These are phyloP conservation scores for Daldinia vernicosa DNA, from an alignment of 495 filamentous ascomycete species.

Conservation along the genomic window DNA sequence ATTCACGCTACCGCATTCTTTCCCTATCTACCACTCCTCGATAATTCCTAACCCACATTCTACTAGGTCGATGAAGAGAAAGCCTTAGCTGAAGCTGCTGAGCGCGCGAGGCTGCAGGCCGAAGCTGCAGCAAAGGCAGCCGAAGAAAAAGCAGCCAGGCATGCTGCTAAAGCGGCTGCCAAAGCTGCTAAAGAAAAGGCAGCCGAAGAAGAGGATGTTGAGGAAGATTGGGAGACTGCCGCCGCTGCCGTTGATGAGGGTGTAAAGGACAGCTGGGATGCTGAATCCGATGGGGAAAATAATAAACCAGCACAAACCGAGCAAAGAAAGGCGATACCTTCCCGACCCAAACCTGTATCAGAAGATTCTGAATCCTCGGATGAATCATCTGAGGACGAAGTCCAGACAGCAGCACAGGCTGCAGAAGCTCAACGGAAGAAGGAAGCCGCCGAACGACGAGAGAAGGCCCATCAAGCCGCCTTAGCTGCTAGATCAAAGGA, in stretches of 20 bases:
- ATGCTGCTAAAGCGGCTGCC: slow-evolving; percentile 64
- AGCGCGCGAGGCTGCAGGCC: slow-evolving; percentile 69
- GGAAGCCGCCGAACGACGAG: slow-evolving; percentile 87
- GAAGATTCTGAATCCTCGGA: slow-evolving; percentile 55
- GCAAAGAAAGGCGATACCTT: slow-evolving; percentile 46
- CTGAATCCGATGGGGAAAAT: slow-evolving; percentile 79
- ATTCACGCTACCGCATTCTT: neutral
- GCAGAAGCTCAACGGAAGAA: slow-evolving; percentile 81
- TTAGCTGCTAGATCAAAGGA: slow-evolving; percentile 91
- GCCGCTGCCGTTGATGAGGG: slow-evolving; percentile 72
- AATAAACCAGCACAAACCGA: slow-evolving; percentile 46
- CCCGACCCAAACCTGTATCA: slow-evolving; percentile 52
- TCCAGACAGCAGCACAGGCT: slow-evolving; percentile 69
- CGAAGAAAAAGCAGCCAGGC: slow-evolving; percentile 63
- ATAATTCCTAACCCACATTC: neutral
- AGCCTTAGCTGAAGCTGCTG: slow-evolving; percentile 75
- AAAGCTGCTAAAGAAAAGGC: slow-evolving; percentile 62
- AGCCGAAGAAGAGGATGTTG: slow-evolving; percentile 63
- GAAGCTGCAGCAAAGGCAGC: slow-evolving; percentile 70
- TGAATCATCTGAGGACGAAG: slow-evolving; percentile 74
- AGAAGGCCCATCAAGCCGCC: slow-evolving; percentile 89
- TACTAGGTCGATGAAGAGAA: slow-evolving; percentile 71
- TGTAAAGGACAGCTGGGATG: slow-evolving; percentile 96
- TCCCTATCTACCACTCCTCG: neutral
- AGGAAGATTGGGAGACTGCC: slow-evolving; percentile 90